These are phyloP conservation scores for Macrotyloma uniflorum DNA, from an alignment of 306 rosid species.

Conservation along the genomic window DNA sequence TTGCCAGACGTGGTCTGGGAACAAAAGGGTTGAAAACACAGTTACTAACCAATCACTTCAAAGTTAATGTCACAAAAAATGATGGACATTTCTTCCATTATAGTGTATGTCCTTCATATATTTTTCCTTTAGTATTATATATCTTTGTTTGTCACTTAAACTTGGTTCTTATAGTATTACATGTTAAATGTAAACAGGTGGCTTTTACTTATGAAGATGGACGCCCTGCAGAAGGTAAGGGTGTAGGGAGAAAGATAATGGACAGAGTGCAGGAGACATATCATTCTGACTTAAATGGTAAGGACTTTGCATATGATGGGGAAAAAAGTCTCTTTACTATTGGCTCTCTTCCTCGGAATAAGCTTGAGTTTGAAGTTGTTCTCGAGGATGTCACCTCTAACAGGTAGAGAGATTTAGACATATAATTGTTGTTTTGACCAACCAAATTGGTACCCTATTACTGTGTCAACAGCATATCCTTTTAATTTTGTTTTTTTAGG, in stretches of 20 bases:
- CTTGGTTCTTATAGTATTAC: background rate
- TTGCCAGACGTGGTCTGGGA: constrained; percentile 71
- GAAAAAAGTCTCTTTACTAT: constrained; percentile 89
- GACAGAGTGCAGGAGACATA: constrained; percentile 85
- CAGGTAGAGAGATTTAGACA: constrained; percentile 52
- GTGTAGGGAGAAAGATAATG: constrained; percentile 81
- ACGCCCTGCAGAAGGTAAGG: constrained; percentile 84
- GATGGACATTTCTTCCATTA: constrained; percentile 86
- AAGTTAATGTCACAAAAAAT: constrained; percentile 61
- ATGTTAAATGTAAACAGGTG: constrained; percentile 53
- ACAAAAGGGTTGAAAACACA: constrained; percentile 67
- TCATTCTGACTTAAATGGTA: constrained; percentile 64
- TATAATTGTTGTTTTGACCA: constrained; percentile 14
- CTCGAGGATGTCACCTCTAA: constrained; percentile 67
- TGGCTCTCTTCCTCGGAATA: constrained; percentile 87
- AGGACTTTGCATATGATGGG: constrained; percentile 92
- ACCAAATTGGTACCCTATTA: background rate
- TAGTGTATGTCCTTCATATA: constrained; percentile 56
- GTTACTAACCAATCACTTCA: constrained; percentile 77
- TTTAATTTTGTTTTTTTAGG: constrained; percentile 40
- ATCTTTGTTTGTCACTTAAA: background rate
- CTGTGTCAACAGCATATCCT: background rate
- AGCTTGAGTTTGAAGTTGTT: constrained; percentile 79
- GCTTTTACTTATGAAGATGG: constrained; percentile 82
- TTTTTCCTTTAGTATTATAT: background rate